Percentiles rank a stretch among this genome's conserved stretches.
Conservation (phyloP, 2,329 filamentous ascomycete genomes). For the Aspergillus eucalypticola region DNA sequence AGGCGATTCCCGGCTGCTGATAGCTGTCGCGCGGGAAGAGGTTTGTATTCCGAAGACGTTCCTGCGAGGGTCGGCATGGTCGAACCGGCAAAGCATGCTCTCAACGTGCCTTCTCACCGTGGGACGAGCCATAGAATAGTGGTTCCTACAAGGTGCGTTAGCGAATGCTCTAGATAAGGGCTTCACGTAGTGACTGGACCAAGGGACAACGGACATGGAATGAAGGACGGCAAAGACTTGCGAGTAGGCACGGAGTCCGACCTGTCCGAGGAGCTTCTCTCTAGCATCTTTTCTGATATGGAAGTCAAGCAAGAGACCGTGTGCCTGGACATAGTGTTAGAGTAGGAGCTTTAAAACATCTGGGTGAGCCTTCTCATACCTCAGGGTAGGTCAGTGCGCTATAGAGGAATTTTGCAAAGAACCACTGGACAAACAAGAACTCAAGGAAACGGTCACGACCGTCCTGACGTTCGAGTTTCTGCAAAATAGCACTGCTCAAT, state of each 20-base stretch:
- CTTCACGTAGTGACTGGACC: constrained; percentile 8
- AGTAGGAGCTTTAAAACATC: not conserved
- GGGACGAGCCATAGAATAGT: constrained; percentile 38
- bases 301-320: constrained; percentile 75
- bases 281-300: constrained; percentile 90
- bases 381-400: constrained; percentile 87
- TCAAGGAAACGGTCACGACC: constrained; percentile 73
- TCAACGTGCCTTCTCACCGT: constrained; percentile 38
- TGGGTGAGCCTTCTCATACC: constrained; percentile 47
- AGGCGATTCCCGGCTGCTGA: constrained; percentile 22
- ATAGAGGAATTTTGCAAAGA: constrained; percentile 84
- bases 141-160: constrained; percentile 28
- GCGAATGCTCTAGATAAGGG: not conserved
- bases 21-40: constrained; percentile 56
- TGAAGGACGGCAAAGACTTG: constrained; percentile 74
- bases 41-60: constrained; percentile 27
- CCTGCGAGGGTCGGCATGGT: constrained; percentile 12
- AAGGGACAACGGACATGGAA: constrained; percentile 58
- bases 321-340: constrained; percentile 50
- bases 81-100: constrained; percentile 40
- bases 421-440: constrained; percentile 87
- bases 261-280: constrained; percentile 70
- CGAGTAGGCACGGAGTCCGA: constrained; percentile 77
- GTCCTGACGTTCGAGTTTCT: constrained; percentile 69
- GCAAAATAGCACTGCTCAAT: constrained; percentile 79